Conservation (phyloP, 106 monocot genomes). For the Narthecium ossifragum region DNA sequence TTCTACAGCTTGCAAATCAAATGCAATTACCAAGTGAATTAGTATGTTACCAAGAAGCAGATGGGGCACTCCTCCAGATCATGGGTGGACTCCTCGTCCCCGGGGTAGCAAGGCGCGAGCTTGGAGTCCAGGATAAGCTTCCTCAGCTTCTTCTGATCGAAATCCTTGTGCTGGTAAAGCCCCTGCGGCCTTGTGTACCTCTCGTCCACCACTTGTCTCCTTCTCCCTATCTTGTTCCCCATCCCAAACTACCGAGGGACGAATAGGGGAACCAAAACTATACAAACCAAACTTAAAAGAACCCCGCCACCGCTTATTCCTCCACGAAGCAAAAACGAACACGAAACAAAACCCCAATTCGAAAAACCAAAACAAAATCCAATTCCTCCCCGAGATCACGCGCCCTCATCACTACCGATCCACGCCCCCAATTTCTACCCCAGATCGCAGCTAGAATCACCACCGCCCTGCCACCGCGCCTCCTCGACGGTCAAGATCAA, state of each 20-base stretch:
- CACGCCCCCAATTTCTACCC: too few relatives aligned
- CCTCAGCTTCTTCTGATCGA: constrained; percentile 74
- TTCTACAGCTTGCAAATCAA: neutral
- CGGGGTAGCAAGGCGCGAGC: constrained; percentile 79
- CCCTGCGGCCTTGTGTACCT: constrained; percentile 87
- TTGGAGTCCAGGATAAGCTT: constrained; percentile 77
- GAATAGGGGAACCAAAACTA: neutral
- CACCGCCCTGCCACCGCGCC: too few relatives aligned
- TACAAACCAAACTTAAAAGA: too few relatives aligned
- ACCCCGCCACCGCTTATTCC: too few relatives aligned
- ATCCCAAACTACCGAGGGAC: constrained; percentile 10
- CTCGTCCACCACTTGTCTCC: constrained; percentile 62
- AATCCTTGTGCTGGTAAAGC: constrained; percentile 58
- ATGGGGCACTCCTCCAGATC: constrained; percentile 91
- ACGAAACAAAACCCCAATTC: neutral
- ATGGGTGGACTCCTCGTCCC: constrained; percentile 43
- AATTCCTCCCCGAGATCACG: too few relatives aligned
- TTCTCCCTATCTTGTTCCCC: constrained; percentile 62
- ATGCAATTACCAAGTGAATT: neutral
- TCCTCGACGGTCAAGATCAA: too few relatives aligned
- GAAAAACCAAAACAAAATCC: too few relatives aligned
- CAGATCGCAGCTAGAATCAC: too few relatives aligned
- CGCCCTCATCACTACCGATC: too few relatives aligned
- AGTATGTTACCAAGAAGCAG: constrained; percentile 64
- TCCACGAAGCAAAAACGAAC: too few relatives aligned